phyloP scores from a whole-genome alignment of 192 early-diverging fungal genomes.

The Coemansia sp. region DNA sequence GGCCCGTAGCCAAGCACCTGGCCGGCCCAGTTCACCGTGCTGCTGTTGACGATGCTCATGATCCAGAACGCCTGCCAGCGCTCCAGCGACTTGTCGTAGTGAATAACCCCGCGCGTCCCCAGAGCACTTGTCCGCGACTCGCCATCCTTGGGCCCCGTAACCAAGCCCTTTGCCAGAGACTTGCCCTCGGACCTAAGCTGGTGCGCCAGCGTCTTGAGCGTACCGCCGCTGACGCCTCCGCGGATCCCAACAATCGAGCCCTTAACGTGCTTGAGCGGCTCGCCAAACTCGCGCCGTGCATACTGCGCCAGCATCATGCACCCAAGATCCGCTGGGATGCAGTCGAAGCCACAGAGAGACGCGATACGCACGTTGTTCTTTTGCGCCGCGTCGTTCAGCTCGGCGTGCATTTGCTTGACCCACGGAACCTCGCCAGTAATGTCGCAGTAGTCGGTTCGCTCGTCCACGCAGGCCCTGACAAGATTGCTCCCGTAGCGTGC shows the following conservation, averaged over 20 bases:
- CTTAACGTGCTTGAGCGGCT: slow-evolving; percentile 61
- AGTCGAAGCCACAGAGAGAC: slow-evolving; percentile 86
- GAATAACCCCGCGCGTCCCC: slow-evolving; percentile 16
- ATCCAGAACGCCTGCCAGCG: slow-evolving; percentile 52
- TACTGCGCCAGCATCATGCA: slow-evolving; percentile 67
- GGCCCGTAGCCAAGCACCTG: slow-evolving; percentile 50
- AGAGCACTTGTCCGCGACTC: too few species aligned
- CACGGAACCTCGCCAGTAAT: slow-evolving; percentile 80
- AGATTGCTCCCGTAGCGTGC: slow-evolving; percentile 65
- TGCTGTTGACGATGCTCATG: slow-evolving; percentile 37
- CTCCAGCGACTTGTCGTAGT: slow-evolving; percentile 37
- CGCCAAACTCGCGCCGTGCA: slow-evolving; percentile 43
- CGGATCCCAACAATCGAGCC: slow-evolving; percentile 52
- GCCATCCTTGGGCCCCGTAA: background rate
- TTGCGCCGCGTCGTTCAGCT: slow-evolving; percentile 64
- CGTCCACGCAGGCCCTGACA: slow-evolving; percentile 37
- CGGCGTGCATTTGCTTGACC: slow-evolving; percentile 60
- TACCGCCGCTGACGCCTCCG: slow-evolving; percentile 68
- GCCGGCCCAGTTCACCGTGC: slow-evolving; percentile 24
- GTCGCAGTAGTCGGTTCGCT: slow-evolving; percentile 80
- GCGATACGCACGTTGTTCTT: slow-evolving; percentile 68
- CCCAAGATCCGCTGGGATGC: slow-evolving; percentile 84
- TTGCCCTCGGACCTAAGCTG: slow-evolving; percentile 20
- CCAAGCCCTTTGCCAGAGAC: background rate
- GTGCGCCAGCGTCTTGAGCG: slow-evolving; percentile 44